These are phyloP conservation scores for Quercus agrifolia DNA, from an alignment of 306 rosid species.

Conservation along the genomic window DNA sequence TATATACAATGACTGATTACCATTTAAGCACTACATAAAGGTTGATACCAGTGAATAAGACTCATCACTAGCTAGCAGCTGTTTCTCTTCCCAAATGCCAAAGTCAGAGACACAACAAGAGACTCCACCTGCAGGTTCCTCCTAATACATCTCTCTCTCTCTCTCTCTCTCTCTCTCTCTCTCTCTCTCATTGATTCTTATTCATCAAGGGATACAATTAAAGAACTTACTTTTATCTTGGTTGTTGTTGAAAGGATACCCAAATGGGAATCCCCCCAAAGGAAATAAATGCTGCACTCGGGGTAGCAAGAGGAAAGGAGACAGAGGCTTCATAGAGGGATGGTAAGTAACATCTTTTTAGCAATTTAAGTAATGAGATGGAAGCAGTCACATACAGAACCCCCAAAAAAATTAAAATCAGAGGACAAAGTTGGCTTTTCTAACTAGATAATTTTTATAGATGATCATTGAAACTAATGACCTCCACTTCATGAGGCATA, in stretches of 20 bases:
- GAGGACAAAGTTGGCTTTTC: background rate
- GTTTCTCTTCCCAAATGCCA: conserved; percentile 42
- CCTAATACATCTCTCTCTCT: background rate
- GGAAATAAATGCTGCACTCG: conserved; percentile 33
- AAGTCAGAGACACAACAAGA: conserved; percentile 42
- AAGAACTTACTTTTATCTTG: background rate
- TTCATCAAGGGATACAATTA: background rate
- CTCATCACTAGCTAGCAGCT: background rate
- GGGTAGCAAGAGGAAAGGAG: conserved; percentile 52
- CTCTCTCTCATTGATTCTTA: background rate
- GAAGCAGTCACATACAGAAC: background rate
- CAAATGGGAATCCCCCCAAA: conserved; percentile 48
- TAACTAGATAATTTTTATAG: background rate
- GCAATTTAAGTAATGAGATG: background rate
- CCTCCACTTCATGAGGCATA: too few relatives aligned
- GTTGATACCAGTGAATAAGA: conserved; percentile 8
- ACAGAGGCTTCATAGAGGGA: conserved; percentile 79
- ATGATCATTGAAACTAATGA: too few relatives aligned
- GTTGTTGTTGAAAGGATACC: conserved; percentile 44
- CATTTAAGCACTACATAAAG: conserved; percentile 14
- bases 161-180: conserved; percentile 1
- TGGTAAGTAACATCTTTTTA: conserved; percentile 39
- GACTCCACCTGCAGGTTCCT: background rate
- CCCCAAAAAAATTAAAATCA: background rate
- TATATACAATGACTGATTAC: background rate